Evolutionary conservation across 1,139 yeast species (phyloP).

Genomic region (Blastobotrys ciferrii): DNA sequence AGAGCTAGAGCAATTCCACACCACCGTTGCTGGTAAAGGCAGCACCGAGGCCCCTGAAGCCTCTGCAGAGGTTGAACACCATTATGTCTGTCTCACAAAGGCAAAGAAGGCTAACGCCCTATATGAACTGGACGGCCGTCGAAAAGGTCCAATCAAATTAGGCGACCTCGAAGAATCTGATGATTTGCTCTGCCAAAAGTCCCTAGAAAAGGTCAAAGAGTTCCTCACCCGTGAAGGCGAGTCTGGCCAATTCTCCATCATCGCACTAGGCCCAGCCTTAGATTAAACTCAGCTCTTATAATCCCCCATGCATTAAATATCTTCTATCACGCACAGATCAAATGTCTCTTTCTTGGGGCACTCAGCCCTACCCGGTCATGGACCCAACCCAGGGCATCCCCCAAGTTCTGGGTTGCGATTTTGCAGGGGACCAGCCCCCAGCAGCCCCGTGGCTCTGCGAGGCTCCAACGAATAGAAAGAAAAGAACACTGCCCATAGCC

Average conservation of each 20-base stretch:
- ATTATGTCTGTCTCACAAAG: slow-evolving; percentile 73
- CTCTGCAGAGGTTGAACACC: slow-evolving; percentile 61
- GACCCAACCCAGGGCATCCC: too few relatives aligned
- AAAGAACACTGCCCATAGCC: too few relatives aligned
- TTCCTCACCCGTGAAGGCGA: slow-evolving; percentile 52
- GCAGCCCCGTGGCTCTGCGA: too few relatives aligned
- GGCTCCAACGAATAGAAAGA: too few relatives aligned
- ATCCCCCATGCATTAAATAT: too few relatives aligned
- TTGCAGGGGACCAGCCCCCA: too few relatives aligned
- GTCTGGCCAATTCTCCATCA: slow-evolving; percentile 35
- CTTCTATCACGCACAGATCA: too few relatives aligned
- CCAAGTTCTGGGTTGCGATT: too few relatives aligned
- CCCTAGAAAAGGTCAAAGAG: slow-evolving; percentile 57
- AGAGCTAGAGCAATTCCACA: slow-evolving; percentile 55
- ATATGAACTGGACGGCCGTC: slow-evolving; percentile 86
- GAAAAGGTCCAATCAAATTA: slow-evolving; percentile 70
- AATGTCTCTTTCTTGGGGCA: background rate
- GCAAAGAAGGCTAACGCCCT: slow-evolving; percentile 44
- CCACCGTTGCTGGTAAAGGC: slow-evolving; percentile 63
- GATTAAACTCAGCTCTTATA: slow-evolving; percentile 3
- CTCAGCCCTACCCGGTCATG: too few relatives aligned
- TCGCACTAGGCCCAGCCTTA: slow-evolving; percentile 35
- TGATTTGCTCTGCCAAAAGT: slow-evolving; percentile 52
- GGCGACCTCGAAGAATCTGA: slow-evolving; percentile 48
- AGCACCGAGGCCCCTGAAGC: slow-evolving; percentile 79